Percentiles rank a stretch among this genome's conserved stretches.
These are phyloP conservation scores for Xylaria castorea DNA, from an alignment of 495 filamentous ascomycete genomes.

Conservation along the genomic window DNA sequence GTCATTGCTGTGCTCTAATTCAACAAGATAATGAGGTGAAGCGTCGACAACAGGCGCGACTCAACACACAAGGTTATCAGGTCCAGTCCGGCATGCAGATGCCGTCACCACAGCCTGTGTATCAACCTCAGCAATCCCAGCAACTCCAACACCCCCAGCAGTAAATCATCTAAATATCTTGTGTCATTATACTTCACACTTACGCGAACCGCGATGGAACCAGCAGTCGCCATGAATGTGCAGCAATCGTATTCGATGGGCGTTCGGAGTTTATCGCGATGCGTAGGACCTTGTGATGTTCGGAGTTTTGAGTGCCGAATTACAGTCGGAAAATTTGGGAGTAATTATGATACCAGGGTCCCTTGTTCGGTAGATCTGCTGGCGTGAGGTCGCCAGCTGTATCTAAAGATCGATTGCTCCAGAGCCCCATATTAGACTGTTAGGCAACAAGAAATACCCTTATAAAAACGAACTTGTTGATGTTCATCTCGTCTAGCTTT, in stretches of 20 bases:
- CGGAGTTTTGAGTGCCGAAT: not conserved
- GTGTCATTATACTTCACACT: not conserved
- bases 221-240: not conserved
- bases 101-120: slow-evolving; percentile 30
- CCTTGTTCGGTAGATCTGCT: not conserved
- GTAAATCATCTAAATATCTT: not conserved
- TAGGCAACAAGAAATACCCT: slow-evolving; percentile 9
- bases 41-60: slow-evolving; percentile 32
- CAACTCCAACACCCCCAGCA: slow-evolving; percentile 10
- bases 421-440: not conserved
- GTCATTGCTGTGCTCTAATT: slow-evolving; percentile 56
- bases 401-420: too few relatives aligned
- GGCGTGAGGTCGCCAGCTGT: too few relatives aligned
- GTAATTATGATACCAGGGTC: not conserved
- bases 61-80: slow-evolving; percentile 40
- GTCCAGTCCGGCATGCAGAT: slow-evolving; percentile 39
- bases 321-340: not conserved
- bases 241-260: not conserved
- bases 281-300: not conserved
- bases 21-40: slow-evolving; percentile 49
- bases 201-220: not conserved
- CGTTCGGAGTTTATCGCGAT: not conserved
- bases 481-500: not conserved
- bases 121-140: slow-evolving; percentile 23
- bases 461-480: not conserved